A percentile compares a stretch with the other conserved stretches of the same genome.
Evolutionary conservation across 2,329 filamentous ascomycete genomes (phyloP).

Genomic region (Clarireedia monteithiana): DNA sequence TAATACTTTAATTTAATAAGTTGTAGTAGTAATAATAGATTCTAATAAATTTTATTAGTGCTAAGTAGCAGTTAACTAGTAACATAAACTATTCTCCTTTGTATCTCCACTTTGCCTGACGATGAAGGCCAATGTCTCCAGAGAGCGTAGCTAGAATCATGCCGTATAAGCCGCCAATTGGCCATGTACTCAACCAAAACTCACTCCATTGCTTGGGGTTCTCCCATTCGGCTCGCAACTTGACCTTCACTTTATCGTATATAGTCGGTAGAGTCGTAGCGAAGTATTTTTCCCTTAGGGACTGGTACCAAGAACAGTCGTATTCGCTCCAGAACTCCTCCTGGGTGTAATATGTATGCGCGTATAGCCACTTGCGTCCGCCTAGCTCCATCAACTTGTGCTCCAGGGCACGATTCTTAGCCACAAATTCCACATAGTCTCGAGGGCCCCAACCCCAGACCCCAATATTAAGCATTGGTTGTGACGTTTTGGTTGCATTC

Average conservation of each 20-base stretch:
- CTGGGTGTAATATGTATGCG: conserved; percentile 73
- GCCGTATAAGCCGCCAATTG: no score
- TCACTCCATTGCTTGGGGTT: no score
- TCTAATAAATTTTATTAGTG: no score
- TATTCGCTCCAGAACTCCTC: conserved; percentile 63
- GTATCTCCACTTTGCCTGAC: no score
- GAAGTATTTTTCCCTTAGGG: conserved; percentile 52
- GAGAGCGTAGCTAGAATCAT: no score
- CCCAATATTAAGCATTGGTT: conserved; percentile 52
- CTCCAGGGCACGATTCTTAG: conserved; percentile 65
- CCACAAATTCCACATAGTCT: conserved; percentile 46
- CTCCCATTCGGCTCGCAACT: conserved; percentile 35
- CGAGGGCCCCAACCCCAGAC: conserved; percentile 78
- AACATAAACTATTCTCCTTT: no score
- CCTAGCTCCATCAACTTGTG: conserved; percentile 58
- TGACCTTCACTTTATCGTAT: conserved; percentile 60
- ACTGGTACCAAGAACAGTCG: conserved; percentile 51
- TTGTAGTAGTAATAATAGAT: no score
- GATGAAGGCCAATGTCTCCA: no score
- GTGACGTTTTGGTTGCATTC: conserved; percentile 22
- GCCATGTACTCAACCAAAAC: no score
- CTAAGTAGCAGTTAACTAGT: no score
- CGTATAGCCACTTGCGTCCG: conserved; percentile 83
- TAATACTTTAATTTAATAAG: no score
- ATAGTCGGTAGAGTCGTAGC: conserved; percentile 57